These are phyloP conservation scores for Lepidium didymum DNA, from an alignment of 345 rosid species.

Conservation along the genomic window DNA sequence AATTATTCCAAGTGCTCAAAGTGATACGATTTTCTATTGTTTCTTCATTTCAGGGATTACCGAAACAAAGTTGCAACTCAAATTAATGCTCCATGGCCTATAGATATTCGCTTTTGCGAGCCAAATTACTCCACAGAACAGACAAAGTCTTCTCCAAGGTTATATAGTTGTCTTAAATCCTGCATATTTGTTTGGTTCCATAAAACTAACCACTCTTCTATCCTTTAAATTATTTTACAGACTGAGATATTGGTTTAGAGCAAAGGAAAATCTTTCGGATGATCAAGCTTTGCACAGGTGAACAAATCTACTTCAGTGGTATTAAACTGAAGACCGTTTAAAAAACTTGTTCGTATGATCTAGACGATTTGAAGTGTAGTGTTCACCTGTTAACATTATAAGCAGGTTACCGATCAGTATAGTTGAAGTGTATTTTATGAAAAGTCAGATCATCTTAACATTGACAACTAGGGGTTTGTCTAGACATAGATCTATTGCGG, in stretches of 20 bases:
- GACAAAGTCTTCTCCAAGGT: conserved; percentile 81
- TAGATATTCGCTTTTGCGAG: conserved; percentile 88
- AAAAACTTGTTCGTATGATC: background rate
- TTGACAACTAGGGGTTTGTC: background rate
- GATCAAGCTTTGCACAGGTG: conserved; percentile 91
- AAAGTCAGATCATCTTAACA: background rate
- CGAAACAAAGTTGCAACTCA: conserved; percentile 65
- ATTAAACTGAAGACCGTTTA: background rate
- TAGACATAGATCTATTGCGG: background rate
- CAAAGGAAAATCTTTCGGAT: conserved; percentile 80
- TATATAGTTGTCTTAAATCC: background rate
- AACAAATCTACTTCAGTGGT: conserved; percentile 13
- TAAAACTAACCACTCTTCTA: background rate
- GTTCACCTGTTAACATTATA: background rate
- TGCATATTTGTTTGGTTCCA: background rate
- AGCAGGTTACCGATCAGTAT: background rate
- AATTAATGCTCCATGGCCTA: conserved; percentile 56
- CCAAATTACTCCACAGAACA: conserved; percentile 54
- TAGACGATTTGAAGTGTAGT: background rate
- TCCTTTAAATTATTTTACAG: conserved; percentile 31
- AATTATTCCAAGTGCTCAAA: background rate
- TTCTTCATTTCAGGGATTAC: conserved; percentile 54
- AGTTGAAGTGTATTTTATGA: background rate
- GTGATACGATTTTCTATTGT: conserved; percentile 1
- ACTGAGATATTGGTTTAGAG: conserved; percentile 81